Evolutionary conservation across 2,329 filamentous ascomycete species (phyloP), one percentile per base, ranked within the genome.

Genomic region (Nigrospora oryzae): DNA sequence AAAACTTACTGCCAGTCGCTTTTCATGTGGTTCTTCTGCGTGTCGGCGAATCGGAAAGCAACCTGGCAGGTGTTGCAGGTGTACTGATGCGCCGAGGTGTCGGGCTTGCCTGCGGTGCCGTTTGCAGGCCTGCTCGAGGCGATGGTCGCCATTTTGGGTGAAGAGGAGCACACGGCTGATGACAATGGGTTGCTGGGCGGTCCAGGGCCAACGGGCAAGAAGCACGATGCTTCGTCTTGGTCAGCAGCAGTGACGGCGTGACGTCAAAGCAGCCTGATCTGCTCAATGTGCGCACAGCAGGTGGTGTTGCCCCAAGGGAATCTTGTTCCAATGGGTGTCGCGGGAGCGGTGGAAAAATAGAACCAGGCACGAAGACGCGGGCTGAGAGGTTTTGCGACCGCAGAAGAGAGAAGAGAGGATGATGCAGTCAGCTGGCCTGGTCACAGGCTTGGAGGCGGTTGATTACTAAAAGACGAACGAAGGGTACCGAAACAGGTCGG

Each of bases 41-140:
- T 76, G 62, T 97, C 91, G 63, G 87, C 89, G 61, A 88, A 89
- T 53, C 91, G 84, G 69, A 97, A 98, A 43, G 91, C 93, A 56
- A 98, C 90, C 64, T 95, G 89, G 63, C 93, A 98, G 47, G 90
- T 93, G 67, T 97, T 98, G 81, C 93, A 98, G 45, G 91, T 97
- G 69, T 91, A 98, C 2, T 93, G 91, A 63, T 96, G 89, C 23
- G 83, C 75, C 31, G 77, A 36, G 23, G 57, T 39, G 37, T 66
- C 58, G 43, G 56, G 54, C 42, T 50, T 57, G 13, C 51, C 39
- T 15, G 51, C 39, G 35, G 53, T 53, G 53, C 57, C 44, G 53
- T 52, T 46, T 32, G 55, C 48, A 42, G 49, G 49, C 47, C 69
- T 62, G 54, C 57, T 67, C 36, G 61, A 63, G 33, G 64, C 57